Evolutionary conservation across 768 basidiomycete genomes (phyloP), one percentile per base, ranked within the genome.

Genomic region (Mycena galericulata): DNA sequence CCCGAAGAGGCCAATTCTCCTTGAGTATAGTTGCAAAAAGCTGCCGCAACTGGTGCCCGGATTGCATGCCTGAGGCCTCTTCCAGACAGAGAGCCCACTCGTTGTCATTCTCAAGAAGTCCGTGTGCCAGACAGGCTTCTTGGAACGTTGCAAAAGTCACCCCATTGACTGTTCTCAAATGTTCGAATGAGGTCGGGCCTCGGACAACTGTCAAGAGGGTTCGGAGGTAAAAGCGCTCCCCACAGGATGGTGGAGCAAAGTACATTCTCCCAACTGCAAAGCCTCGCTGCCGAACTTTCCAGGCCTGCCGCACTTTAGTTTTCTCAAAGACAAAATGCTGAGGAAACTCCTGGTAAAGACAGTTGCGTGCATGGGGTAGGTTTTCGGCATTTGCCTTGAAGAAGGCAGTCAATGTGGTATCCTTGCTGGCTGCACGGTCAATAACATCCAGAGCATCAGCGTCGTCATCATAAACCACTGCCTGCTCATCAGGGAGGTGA

Each of bases 71-170:
- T 72, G 18, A 0, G 87, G 67, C 72, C 84, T 62, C 60, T 27
- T 62, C 15, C 15, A 85, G 69, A 6, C 85, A 87, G 6, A 67
- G 64, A 0, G 71, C 22, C 82, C 84, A 87, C 70, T 88, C 85
- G 22, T 70, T 71, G 72, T 88, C 82, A 80, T 86, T 79, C 24
- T 85, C 79, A 4, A 88, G 73, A 0, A 88, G 78, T 2, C 84
- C 85, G 9, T 47, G 58, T 36, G 79, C 79, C 18, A 76, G 26
- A 59, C 86, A 88, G 3, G 85, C 84, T 1, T 51, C 61, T 84
- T 87, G 7, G 84, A 82, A 87, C 2, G 80, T 80, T 0, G 68
- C 54, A 75, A 69, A 69, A 0, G 47, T 74, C 64, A 60, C 34
- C 4, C 72, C 76, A 55, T 82, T 60, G 10, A 78, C 53, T 30